phyloP scores from a whole-genome alignment of 768 basidiomycete genomes.

The Pleurotus eryngii region DNA sequence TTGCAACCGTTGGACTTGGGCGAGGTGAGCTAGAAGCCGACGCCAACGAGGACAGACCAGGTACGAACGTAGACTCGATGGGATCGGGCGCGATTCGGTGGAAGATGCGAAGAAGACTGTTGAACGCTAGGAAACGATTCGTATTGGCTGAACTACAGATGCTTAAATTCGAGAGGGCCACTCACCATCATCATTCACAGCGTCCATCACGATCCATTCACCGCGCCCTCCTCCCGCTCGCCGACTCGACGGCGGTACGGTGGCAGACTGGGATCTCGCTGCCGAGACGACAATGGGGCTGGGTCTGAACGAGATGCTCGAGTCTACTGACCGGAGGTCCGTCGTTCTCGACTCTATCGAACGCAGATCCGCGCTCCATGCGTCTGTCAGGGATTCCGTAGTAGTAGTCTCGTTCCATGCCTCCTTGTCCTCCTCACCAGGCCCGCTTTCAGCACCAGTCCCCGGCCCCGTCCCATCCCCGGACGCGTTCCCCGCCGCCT shows the following conservation, averaged over 20 bases:
- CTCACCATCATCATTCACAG: conserved; percentile 29
- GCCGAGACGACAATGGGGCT: background rate
- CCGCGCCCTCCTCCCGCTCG: background rate
- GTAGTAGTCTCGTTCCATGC: background rate
- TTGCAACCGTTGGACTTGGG: conserved; percentile 20
- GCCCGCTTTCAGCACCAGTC: background rate
- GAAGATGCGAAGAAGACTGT: conserved; percentile 33
- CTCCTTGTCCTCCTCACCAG: background rate
- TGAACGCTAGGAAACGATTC: conserved; percentile 23
- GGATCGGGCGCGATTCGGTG: conserved; percentile 27
- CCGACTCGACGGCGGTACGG: background rate
- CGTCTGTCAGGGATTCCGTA: background rate
- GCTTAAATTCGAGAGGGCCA: conserved; percentile 10
- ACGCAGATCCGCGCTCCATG: background rate
- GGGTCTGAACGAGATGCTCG: background rate
- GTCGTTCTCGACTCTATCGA: background rate
- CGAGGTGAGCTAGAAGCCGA: conserved; percentile 9
- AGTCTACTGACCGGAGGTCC: background rate
- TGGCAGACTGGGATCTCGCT: background rate
- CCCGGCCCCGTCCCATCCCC: conserved; percentile 1
- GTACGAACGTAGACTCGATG: conserved; percentile 40
- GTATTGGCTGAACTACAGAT: background rate
- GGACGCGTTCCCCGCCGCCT: background rate
- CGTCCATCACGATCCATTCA: conserved; percentile 36
- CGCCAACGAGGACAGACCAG: conserved; percentile 16